Conservation (phyloP, 306 rosid species). For the Amphicarpaea edgeworthii region DNA sequence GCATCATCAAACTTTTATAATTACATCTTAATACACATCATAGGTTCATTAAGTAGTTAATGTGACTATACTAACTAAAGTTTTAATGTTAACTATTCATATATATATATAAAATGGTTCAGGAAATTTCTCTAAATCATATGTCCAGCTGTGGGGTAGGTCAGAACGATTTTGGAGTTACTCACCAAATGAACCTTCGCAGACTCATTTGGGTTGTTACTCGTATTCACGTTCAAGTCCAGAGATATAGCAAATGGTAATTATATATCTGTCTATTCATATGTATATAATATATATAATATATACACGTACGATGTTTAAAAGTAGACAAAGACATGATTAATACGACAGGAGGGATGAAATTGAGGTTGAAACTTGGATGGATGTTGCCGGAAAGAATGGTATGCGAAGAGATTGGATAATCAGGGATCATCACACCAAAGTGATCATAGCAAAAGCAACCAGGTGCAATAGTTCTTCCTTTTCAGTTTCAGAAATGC, state of each 20-base stretch:
- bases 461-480: constrained; percentile 56
- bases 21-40: no score
- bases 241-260: constrained; percentile 74
- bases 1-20: background rate
- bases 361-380: constrained; percentile 84
- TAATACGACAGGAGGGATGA: constrained; percentile 71
- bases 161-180: constrained; percentile 66
- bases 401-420: constrained; percentile 75
- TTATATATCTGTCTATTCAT: background rate
- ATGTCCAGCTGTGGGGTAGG: constrained; percentile 63
- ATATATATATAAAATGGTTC: constrained; percentile 32
- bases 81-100: no score
- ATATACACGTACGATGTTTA: background rate
- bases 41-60: no score
- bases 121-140: constrained; percentile 79
- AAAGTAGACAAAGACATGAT: background rate
- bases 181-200: constrained; percentile 75
- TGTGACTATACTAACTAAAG: no score
- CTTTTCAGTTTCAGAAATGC: no score
- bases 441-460: constrained; percentile 69
- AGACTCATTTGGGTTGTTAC: constrained; percentile 78
- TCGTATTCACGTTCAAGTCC: constrained; percentile 72
- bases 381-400: constrained; percentile 71
- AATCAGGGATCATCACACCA: constrained; percentile 64
- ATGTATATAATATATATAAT: no score